A percentile compares a stretch with the other conserved stretches of the same genome.
Conservation (phyloP, 306 rosid species). For the Pyrus pyrifolia region DNA sequence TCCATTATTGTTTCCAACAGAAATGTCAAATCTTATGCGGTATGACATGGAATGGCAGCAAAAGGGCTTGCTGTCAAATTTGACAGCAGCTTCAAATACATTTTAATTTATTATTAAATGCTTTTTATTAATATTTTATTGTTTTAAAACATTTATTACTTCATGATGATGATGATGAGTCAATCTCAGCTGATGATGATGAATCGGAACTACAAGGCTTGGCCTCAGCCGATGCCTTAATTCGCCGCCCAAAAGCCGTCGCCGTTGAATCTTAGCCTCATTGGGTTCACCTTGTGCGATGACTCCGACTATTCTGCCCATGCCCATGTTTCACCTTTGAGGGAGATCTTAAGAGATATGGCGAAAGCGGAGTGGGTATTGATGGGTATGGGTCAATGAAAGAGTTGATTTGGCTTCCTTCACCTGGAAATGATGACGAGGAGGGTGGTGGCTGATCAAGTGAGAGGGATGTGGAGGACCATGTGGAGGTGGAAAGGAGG, state of each 20-base stretch:
- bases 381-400: slow-evolving; percentile 85
- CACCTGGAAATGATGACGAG: slow-evolving; percentile 28
- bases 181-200: slow-evolving; percentile 40
- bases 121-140: too few relatives aligned
- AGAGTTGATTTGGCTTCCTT: slow-evolving; percentile 61
- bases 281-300: slow-evolving; percentile 80
- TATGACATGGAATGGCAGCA: too few relatives aligned
- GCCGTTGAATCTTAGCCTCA: slow-evolving; percentile 31
- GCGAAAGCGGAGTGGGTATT: slow-evolving; percentile 76
- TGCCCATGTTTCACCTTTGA: slow-evolving; percentile 54
- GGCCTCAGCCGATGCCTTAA: slow-evolving; percentile 21
- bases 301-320: slow-evolving; percentile 82
- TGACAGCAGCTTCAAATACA: too few relatives aligned
- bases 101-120: too few relatives aligned
- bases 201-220: slow-evolving; percentile 30
- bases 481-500: slow-evolving; percentile 58
- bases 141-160: too few relatives aligned
- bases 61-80: too few relatives aligned
- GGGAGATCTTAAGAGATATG: slow-evolving; percentile 55
- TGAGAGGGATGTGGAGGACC: slow-evolving; percentile 61
- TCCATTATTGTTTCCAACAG: too few relatives aligned
- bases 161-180: neutral
- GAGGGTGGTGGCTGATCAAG: slow-evolving; percentile 52
- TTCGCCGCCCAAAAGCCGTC: slow-evolving; percentile 22
- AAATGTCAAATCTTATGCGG: too few relatives aligned